phyloP scores from a whole-genome alignment of 176 grass and related monocot species.

The Alloteropsis semialata region DNA sequence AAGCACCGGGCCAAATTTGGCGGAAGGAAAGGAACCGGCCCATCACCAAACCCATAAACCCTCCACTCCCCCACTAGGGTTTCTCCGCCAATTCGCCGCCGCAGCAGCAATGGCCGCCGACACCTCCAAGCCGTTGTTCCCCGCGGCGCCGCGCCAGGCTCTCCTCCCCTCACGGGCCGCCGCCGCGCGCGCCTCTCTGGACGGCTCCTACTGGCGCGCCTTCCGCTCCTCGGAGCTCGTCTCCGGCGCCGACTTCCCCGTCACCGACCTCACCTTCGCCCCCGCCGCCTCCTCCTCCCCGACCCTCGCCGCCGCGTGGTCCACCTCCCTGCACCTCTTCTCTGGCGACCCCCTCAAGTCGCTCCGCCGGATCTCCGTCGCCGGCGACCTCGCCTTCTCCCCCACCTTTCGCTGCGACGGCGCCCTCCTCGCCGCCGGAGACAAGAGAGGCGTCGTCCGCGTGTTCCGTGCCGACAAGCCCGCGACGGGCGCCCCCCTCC shows the following conservation, averaged over 20 bases:
- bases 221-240: constrained; percentile 71
- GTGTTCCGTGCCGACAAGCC: constrained; percentile 68
- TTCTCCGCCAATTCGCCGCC: constrained; percentile 3
- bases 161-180: constrained; percentile 37
- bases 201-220: constrained; percentile 66
- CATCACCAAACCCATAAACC: constrained; percentile 27
- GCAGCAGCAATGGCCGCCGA: constrained; percentile 55
- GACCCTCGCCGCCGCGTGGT: constrained; percentile 58
- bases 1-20: too few relatives aligned
- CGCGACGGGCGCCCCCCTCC: constrained; percentile 42
- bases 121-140: constrained; percentile 51
- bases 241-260: constrained; percentile 41
- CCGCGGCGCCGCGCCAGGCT: constrained; percentile 20
- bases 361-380: constrained; percentile 33
- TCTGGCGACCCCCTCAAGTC: constrained; percentile 32
- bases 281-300: background rate
- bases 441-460: constrained; percentile 66
- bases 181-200: constrained; percentile 37
- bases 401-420: constrained; percentile 90
- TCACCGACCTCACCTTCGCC: constrained; percentile 79
- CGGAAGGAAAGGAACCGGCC: background rate
- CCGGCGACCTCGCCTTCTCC: constrained; percentile 66
- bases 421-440: constrained; percentile 67
- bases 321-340: constrained; percentile 64
- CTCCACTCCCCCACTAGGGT: background rate